A percentile compares a stretch with the other conserved stretches of the same genome.
Evolutionary conservation across 179 eudicot species (phyloP).

Genomic region (Carnegiea gigantea): DNA sequence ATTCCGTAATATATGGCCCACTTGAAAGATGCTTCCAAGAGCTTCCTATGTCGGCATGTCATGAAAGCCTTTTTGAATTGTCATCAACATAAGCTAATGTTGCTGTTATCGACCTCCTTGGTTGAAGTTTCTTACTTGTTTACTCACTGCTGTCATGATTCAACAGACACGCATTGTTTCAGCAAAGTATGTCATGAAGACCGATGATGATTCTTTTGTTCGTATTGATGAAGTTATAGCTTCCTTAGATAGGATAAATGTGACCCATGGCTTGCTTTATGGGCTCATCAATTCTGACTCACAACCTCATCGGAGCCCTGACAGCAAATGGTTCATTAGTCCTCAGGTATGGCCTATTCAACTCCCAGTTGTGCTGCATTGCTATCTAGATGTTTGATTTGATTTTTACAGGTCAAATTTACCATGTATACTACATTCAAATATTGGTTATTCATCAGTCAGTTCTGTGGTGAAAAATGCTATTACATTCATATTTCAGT

Average conservation of each 20-base stretch:
- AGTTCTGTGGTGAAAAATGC: no score
- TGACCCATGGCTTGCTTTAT: slow-evolving; percentile 68
- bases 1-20: no score
- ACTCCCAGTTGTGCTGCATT: not conserved
- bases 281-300: slow-evolving; percentile 87
- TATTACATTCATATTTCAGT: no score
- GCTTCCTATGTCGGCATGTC: no score
- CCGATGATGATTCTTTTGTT: slow-evolving; percentile 96
- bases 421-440: not conserved
- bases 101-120: not conserved
- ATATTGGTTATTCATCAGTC: no score
- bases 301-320: slow-evolving; percentile 73
- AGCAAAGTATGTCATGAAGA: slow-evolving; percentile 87
- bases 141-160: slow-evolving; percentile 31
- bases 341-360: slow-evolving; percentile 47
- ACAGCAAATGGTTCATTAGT: slow-evolving; percentile 92
- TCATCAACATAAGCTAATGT: not conserved
- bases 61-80: not conserved
- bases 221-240: slow-evolving; percentile 84
- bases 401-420: not conserved
- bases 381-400: not conserved
- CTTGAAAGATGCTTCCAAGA: no score
- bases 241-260: slow-evolving; percentile 57
- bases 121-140: not conserved
- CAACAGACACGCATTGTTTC: slow-evolving; percentile 72